Evolutionary conservation across 2,329 filamentous ascomycete genomes (phyloP), one percentile per base, ranked within the genome.

Genomic region (Clarireedia homoeocarpa): DNA sequence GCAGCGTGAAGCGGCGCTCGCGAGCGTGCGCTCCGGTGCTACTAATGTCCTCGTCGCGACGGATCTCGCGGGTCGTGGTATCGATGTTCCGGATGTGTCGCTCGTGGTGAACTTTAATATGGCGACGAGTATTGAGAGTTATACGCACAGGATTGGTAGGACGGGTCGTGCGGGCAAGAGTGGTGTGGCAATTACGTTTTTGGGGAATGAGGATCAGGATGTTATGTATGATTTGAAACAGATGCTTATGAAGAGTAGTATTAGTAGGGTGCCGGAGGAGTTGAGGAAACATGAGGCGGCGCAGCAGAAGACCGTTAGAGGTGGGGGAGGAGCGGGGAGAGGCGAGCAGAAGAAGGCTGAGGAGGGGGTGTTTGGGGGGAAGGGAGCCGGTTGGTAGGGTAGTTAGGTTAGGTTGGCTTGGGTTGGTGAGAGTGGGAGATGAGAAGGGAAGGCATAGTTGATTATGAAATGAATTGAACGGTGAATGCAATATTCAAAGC

Each of bases 81-180:
- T 99, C 71, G 94, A 99, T 73, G 91, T 99, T 4, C 85, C 88
- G 0, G 94, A 97, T 68, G 94, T 99, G 42, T 89, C 83, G 60
- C 80, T 99, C 58, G 94, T 99, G 56, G 81, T 99, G 70, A 99
- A 99, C 76, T 99, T 97, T 82, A 99, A 97, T 78, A 97, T 99
- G 94, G 88, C 94, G 0, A 84, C 76, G 12, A 90, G 79, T 64
- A 97, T 99, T 63, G 94, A 99, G 74, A 87, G 83, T 68, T 99
- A 99, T 71, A 97, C 92, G 2, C 94, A 99, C 77, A 86, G 94
- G 75, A 88, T 99, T 67, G 94, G 94, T 72, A 87, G 94, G 75
- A 99, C 94, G 1, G 94, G 94, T 78, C 88, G 94, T 84, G 94
- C 94, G 2, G 94, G 94, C 60, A 97, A 97, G 82, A 91, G 83